phyloP scores from a whole-genome alignment of 2,329 filamentous ascomycete species.

The Elsinoe ampelina region DNA sequence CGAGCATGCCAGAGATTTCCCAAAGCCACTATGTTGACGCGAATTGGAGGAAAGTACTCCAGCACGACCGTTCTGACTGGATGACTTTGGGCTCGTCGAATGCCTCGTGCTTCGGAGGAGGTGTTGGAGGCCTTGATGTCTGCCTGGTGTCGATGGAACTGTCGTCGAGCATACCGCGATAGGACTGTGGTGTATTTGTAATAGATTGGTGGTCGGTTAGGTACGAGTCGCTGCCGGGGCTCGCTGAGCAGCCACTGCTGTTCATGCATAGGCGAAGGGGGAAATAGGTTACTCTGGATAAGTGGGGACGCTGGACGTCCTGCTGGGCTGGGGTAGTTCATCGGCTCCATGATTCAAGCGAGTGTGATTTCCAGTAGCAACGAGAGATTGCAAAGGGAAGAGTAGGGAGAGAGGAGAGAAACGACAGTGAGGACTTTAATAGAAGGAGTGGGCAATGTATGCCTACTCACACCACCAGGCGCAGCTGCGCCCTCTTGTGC shows the following conservation, averaged over 20 bases:
- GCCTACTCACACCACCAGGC: no score
- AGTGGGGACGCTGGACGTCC: no score
- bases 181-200: not conserved
- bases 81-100: not conserved
- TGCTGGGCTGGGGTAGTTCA: no score
- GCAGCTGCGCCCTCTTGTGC: no score
- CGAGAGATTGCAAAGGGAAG: no score
- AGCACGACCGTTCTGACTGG: not conserved
- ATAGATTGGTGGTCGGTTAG: not conserved
- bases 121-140: not conserved
- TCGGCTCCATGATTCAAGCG: no score
- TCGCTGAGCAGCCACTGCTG: not conserved
- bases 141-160: not conserved
- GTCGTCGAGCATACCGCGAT: not conserved
- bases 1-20: not conserved
- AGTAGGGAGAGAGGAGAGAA: no score
- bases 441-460: no score
- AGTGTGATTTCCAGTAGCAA: no score
- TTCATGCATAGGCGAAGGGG: not conserved
- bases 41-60: not conserved
- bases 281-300: no score
- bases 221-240: not conserved
- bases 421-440: no score
- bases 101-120: not conserved
- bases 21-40: not conserved